Conservation (phyloP, 1,284 basidiomycete species). For the Pseudozyma pruni region DNA sequence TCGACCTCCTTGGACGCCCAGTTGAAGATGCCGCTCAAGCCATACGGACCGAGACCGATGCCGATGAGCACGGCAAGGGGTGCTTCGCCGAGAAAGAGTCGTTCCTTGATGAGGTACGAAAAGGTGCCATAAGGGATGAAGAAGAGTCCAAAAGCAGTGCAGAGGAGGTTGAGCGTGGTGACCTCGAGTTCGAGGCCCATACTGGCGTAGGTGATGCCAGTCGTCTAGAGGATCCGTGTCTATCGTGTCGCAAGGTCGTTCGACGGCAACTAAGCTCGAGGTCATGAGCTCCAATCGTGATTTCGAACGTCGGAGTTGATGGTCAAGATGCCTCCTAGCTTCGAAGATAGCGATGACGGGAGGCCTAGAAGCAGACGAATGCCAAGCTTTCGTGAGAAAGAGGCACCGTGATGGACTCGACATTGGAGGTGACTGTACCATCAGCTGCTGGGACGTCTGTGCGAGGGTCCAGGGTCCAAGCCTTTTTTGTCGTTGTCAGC, state of each 20-base stretch:
- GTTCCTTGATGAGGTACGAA: conserved; percentile 59
- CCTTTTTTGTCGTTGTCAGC: neutral
- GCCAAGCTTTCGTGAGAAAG: no score
- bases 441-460: neutral
- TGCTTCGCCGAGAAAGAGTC: conserved; percentile 57
- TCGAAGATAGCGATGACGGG: no score
- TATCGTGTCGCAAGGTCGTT: conserved; percentile 6
- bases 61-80: conserved; percentile 57
- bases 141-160: conserved; percentile 48
- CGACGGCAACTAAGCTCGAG: no score
- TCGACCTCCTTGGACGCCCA: conserved; percentile 40
- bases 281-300: no score
- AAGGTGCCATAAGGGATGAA: conserved; percentile 51
- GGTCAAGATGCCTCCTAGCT: no score
- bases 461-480: conserved; percentile 3
- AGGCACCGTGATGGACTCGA: no score
- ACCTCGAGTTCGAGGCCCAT: conserved; percentile 38
- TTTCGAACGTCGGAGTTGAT: no score
- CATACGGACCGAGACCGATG: conserved; percentile 53
- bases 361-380: no score
- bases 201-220: neutral
- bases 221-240: neutral
- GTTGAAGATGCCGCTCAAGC: conserved; percentile 44
- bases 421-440: neutral
- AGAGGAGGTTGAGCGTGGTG: conserved; percentile 44